Base-by-base conservation (phyloP, 129 eudicot species). In the Lactuca sativa region DNA sequence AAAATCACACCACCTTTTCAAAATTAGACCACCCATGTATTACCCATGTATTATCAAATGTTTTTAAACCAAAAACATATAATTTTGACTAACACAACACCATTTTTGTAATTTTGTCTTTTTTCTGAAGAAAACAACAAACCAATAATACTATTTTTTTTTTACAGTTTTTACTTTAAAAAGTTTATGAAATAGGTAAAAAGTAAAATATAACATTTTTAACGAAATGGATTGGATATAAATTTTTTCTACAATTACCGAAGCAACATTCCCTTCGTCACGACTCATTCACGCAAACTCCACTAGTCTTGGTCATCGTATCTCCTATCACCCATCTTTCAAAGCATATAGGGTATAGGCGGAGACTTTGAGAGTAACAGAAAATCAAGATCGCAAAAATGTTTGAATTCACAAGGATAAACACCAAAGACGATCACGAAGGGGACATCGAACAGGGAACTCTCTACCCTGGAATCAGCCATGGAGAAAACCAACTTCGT, bases 401-500 rank as follows among this genome's bases (percentile, higher is more conserved):
- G 97, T 67, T 78, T 64, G 87, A 79, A 76, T 90, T 78, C 81
- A 74, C 85, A 37, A 60, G 83, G 68, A 18, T 88, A 17, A 78
- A 78, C 64, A 80, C 67, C 59, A 81, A 80, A 79, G 86, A 62
- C 4, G 96, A 88, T 68, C 64, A 68, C 11, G 93, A 90, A 11
- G 85, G 66, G 4, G 97, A 90, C 71, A 62, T 87, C 6, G 97
- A 90, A 36, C 91, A 81, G 9, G 99, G 90, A n/a, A 79, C 80
- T 8, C 75, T 95, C 7, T 95, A 95, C 59, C 99, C 99, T 6
- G 97, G 99, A 0, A 72, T 95, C 49, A 85, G 92, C 64, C 62
- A 78, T 72, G 99, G 93, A 9, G 99, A 95, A 66, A 95, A 87
- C 34, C 77, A 80, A 77, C 93, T 95, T 31, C 93, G 97, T 40